These are phyloP conservation scores for Chalciporus sphaerocephalus DNA, from an alignment of 768 basidiomycete species.

Conservation along the genomic window DNA sequence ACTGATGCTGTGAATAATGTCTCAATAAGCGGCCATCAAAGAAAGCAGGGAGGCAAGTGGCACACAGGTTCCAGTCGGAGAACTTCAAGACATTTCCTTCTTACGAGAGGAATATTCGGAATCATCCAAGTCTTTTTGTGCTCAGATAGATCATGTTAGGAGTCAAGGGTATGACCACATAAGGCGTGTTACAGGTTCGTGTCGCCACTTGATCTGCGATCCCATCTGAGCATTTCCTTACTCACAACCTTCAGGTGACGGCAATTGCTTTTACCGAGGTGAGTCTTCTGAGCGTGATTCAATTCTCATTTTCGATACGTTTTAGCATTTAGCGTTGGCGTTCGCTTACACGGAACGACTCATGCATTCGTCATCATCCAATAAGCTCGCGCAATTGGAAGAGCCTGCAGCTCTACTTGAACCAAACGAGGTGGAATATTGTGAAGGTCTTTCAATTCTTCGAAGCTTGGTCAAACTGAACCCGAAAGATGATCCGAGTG, in stretches of 20 bases:
- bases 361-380: slow-evolving; percentile 40
- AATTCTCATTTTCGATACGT: slow-evolving; percentile 14
- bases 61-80: slow-evolving; percentile 51
- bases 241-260: slow-evolving; percentile 56
- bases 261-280: slow-evolving; percentile 93
- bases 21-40: slow-evolving; percentile 36
- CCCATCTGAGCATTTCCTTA: slow-evolving; percentile 1
- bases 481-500: slow-evolving; percentile 32
- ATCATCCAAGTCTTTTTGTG: slow-evolving; percentile 48
- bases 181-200: slow-evolving; percentile 65
- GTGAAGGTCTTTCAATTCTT: slow-evolving; percentile 71
- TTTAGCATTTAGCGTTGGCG: slow-evolving; percentile 56
- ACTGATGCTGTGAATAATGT: background rate
- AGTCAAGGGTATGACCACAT: slow-evolving; percentile 60
- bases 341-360: slow-evolving; percentile 80
- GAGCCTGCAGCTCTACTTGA: background rate
- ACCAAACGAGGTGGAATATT: slow-evolving; percentile 50
- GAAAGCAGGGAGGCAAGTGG: slow-evolving; percentile 31
- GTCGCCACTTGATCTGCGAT: slow-evolving; percentile 11
- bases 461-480: slow-evolving; percentile 42
- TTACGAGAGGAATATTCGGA: slow-evolving; percentile 66
- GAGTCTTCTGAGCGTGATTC: slow-evolving; percentile 21
- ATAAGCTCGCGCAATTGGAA: slow-evolving; percentile 46
- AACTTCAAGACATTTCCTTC: slow-evolving; percentile 46
- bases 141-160: slow-evolving; percentile 72